phyloP scores from a whole-genome alignment of 2,329 filamentous ascomycete species.

The Talaromyces amestolkiae region DNA sequence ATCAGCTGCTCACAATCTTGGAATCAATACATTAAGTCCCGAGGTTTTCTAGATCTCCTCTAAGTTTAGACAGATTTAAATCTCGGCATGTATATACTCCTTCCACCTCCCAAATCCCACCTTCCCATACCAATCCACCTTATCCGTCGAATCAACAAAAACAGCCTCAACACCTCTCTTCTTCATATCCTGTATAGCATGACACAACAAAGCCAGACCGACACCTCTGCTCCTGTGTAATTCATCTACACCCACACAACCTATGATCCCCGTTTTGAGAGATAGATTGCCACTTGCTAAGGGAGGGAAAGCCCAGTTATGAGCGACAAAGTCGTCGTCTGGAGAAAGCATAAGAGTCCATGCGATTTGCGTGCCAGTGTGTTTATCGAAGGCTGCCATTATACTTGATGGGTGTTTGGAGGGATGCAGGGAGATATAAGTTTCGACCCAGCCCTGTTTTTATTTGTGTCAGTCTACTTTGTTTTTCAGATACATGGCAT shows the following conservation, averaged over 20 bases:
- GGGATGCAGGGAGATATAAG: slow-evolving; percentile 38
- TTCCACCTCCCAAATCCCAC: slow-evolving; percentile 42
- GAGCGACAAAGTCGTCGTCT: slow-evolving; percentile 30
- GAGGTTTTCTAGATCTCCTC: too few relatives aligned
- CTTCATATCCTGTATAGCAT: slow-evolving; percentile 46
- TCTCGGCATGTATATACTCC: slow-evolving; percentile 39
- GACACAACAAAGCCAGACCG: slow-evolving; percentile 43
- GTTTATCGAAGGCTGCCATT: slow-evolving; percentile 42
- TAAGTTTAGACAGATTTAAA: slow-evolving; percentile 14
- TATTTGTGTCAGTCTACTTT: too few relatives aligned
- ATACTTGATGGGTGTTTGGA: slow-evolving; percentile 39
- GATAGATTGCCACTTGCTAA: slow-evolving; percentile 34
- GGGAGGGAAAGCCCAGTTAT: slow-evolving; percentile 42
- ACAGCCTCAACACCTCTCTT: slow-evolving; percentile 41
- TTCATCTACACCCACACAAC: slow-evolving; percentile 45
- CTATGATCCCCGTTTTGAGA: slow-evolving; percentile 42
- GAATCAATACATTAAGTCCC: too few relatives aligned
- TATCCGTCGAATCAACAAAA: slow-evolving; percentile 46
- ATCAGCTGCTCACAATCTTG: not conserved
- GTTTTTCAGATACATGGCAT: too few relatives aligned
- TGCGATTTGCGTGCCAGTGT: slow-evolving; percentile 39
- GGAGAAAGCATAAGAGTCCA: slow-evolving; percentile 48
- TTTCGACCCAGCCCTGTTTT: slow-evolving; percentile 42
- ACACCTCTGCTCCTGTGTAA: slow-evolving; percentile 40
- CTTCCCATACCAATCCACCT: slow-evolving; percentile 47